Evolutionary conservation across 768 basidiomycete genomes (phyloP).

Genomic region (Sarcodon sp.): DNA sequence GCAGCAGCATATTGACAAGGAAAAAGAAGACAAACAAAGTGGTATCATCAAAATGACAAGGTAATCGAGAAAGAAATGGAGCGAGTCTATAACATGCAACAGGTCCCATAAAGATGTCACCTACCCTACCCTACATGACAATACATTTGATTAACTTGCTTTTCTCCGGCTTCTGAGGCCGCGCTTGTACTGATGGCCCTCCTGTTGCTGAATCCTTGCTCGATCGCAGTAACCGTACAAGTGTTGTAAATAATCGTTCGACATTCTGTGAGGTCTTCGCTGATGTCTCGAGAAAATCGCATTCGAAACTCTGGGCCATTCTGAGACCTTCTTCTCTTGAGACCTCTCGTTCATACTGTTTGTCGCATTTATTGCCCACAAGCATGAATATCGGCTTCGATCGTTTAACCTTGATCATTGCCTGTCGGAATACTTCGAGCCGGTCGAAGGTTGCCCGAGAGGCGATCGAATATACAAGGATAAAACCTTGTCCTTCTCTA

Average conservation of each 20-base stretch:
- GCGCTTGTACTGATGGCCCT: conserved; percentile 20
- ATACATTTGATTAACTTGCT: conserved; percentile 51
- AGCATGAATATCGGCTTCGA: conserved; percentile 83
- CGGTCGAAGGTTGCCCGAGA: conserved; percentile 89
- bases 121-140: conserved; percentile 49
- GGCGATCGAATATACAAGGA: conserved; percentile 93
- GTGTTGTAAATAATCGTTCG: conserved; percentile 77
- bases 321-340: conserved; percentile 79
- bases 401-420: conserved; percentile 82
- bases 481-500: conserved; percentile 96
- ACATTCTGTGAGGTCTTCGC: conserved; percentile 93
- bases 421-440: conserved; percentile 80
- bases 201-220: conserved; percentile 30
- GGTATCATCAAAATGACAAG: conserved; percentile 69
- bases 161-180: conserved; percentile 16
- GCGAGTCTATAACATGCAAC: conserved; percentile 56
- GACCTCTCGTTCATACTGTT: conserved; percentile 83
- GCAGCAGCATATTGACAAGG: conserved; percentile 14
- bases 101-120: too few species aligned
- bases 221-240: conserved; percentile 74
- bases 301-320: conserved; percentile 74
- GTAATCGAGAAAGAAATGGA: conserved; percentile 35
- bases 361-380: conserved; percentile 94
- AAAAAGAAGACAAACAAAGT: conserved; percentile 29
- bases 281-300: conserved; percentile 93